Evolutionary conservation across 164 flowering plant species (phyloP).

Genomic region (grape (Vitis vinifera)): ASM3070453v1 NC_081820.1:2094501-2095000

Average conservation of each 20-base stretch:
- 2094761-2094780: conserved; percentile 21
- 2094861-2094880: conserved; percentile 61
- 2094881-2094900: conserved; percentile 68
- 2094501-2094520: not conserved
- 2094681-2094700: not conserved
- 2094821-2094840: not conserved
- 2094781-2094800: not conserved
- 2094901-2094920: conserved; percentile 51
- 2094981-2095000: conserved; percentile 47
- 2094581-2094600: not conserved
- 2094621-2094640: not conserved
- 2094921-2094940: conserved; percentile 44
- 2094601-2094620: not conserved
- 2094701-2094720: not conserved
- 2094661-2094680: not conserved
- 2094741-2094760: conserved; percentile 26
- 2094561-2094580: not conserved
- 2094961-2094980: conserved; percentile 37
- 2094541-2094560: conserved; percentile 1
- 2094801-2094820: too few species aligned
- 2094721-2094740: not conserved
- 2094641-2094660: not conserved
- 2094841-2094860: conserved; percentile 55
- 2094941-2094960: conserved; percentile 47
- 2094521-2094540: not conserved